These are phyloP conservation scores for Neocallimastix lanati DNA, from an alignment of 192 early-diverging fungal genomes.

Conservation along the genomic window DNA sequence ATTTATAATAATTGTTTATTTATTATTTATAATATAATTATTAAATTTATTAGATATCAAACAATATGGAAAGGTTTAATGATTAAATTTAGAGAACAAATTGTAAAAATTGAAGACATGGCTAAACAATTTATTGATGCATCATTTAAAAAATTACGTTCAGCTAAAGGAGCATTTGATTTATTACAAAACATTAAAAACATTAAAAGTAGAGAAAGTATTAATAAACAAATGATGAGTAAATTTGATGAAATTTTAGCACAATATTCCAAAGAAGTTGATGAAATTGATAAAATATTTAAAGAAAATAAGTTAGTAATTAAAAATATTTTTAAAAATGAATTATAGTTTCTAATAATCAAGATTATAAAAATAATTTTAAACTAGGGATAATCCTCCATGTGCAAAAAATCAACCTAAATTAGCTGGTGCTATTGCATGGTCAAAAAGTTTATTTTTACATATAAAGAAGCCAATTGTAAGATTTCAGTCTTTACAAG, in stretches of 20 bases:
- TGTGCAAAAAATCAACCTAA: conserved; percentile 38
- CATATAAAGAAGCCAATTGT: conserved; percentile 46
- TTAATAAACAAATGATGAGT: conserved; percentile 44
- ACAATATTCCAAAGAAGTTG: conserved; percentile 39
- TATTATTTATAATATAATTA: no score
- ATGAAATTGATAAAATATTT: conserved; percentile 42
- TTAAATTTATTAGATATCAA: conserved; percentile 15
- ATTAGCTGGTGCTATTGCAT: conserved; percentile 41
- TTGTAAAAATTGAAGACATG: conserved; percentile 47
- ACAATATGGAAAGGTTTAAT: conserved; percentile 36
- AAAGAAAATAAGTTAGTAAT: conserved; percentile 19
- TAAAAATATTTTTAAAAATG: no score
- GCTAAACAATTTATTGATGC: conserved; percentile 49
- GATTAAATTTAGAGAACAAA: conserved; percentile 42
- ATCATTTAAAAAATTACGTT: conserved; percentile 39
- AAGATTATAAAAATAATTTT: no score
- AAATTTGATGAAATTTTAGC: conserved; percentile 48
- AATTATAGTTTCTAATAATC: no score
- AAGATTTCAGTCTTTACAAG: conserved; percentile 39
- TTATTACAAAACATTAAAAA: conserved; percentile 46
- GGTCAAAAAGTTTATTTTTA: conserved; percentile 32
- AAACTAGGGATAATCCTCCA: conserved; percentile 26
- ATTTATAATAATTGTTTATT: no score
- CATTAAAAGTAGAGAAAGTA: conserved; percentile 33
- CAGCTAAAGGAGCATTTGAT: conserved; percentile 44